Base-by-base conservation (phyloP, 2,329 filamentous ascomycete species). In the Penicillium sp. region DNA sequence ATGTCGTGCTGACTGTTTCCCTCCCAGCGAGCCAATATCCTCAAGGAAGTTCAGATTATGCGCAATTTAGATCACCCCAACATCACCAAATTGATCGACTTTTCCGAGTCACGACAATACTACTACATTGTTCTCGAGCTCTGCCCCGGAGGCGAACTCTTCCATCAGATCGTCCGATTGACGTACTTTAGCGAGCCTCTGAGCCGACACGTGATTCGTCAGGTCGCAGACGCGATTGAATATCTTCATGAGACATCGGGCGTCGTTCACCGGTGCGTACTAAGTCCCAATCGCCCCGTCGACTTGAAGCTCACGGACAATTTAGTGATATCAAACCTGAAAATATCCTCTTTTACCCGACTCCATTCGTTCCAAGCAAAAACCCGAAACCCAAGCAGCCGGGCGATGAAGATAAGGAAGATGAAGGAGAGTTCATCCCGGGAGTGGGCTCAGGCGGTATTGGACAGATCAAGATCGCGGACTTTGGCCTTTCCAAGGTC, bases 41-140 rank as follows among this genome's bases (percentile, higher is more conserved):
- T 98, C 54, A 98, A 98, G 74, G 93, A 98, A 72, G 93, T 98
- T 12, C 89, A 95, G 65, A 98, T 98, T 61, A 98, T 98, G 92
- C 89, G 91, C 56, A 88, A 95, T 65, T 79, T 98, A 42, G 90
- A 97, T 58, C 93, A 98, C 61, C 91, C 92, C 54, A 97, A 97
- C 68, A 93, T 98, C 53, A 84, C 96, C 70, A 92, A 89, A 67
- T 82, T 98, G 50, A 80, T 97, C 63, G 89, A 95, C 64, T 97
- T 97, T 67, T 87, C 87, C 56, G 93, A 98, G 72, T 95, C 91
- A 1, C 81, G 82, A 50, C 90, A 97, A 70, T 96, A 96, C 69
- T 97, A 97, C 73, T 98, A 95, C 75, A 96, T 98, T 61, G 84
- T 98, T 38, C 82, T 98, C 35, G 93, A 98, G 72, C 80, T 97